These are phyloP conservation scores for Candida freyschussii DNA, from an alignment of 1,139 yeast genomes.

Conservation along the genomic window DNA sequence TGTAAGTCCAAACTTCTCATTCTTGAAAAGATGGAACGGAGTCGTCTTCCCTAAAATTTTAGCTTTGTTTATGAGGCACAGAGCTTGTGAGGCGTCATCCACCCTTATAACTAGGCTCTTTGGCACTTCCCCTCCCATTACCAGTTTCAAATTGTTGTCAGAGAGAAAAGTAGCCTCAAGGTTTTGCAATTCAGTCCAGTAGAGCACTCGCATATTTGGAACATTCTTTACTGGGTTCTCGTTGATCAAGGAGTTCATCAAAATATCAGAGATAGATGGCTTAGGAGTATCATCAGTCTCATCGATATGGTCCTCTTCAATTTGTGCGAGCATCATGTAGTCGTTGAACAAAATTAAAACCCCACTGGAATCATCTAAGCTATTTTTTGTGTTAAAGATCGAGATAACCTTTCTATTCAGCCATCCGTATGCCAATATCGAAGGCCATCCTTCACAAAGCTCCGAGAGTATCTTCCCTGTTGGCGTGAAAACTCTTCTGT, in stretches of 20 bases:
- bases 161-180: conserved; percentile 43
- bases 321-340: conserved; percentile 57
- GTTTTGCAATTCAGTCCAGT: conserved; percentile 65
- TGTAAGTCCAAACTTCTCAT: conserved; percentile 37
- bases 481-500: conserved; percentile 77
- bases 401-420: conserved; percentile 78
- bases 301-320: conserved; percentile 26
- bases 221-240: conserved; percentile 72
- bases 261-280: conserved; percentile 69
- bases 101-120: conserved; percentile 27
- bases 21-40: conserved; percentile 79
- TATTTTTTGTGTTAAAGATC: conserved; percentile 57
- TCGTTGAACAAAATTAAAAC: conserved; percentile 79
- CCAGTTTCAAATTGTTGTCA: conserved; percentile 30
- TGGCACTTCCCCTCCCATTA: conserved; percentile 18
- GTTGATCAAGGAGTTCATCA: conserved; percentile 86
- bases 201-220: conserved; percentile 63
- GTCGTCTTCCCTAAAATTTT: conserved; percentile 72
- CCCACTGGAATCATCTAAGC: conserved; percentile 38
- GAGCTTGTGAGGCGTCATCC: conserved; percentile 41
- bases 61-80: conserved; percentile 70
- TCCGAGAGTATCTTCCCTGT: conserved; percentile 86
- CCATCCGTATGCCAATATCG: conserved; percentile 86
- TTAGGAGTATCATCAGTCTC: conserved; percentile 36
- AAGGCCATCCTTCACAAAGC: conserved; percentile 82